Evolutionary conservation across 331 rosid genomes (phyloP).

Genomic region (Dryas integrifolia): DNA sequence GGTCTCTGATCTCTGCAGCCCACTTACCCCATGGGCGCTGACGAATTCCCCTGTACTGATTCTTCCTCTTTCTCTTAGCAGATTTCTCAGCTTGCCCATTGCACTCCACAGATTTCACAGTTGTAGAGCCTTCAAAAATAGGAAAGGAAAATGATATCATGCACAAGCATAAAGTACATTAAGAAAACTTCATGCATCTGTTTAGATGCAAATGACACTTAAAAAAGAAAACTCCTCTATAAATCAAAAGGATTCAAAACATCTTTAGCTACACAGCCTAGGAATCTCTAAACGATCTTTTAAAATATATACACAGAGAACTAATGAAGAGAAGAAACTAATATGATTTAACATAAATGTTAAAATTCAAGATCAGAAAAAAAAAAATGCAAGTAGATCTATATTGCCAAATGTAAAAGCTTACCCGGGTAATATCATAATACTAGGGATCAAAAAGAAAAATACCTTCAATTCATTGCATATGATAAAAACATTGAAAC

Average conservation of each 20-base stretch:
- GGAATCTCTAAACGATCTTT: not conserved
- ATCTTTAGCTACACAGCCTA: not conserved
- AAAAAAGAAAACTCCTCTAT: not conserved
- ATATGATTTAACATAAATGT: not conserved
- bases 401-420: not conserved
- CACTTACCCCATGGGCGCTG: slow-evolving; percentile 99
- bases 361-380: too few relatives aligned
- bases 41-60: slow-evolving; percentile 87
- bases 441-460: not conserved
- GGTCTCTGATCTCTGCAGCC: slow-evolving; percentile 99
- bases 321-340: not conserved
- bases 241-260: not conserved
- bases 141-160: slow-evolving; percentile 2
- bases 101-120: slow-evolving; percentile 50
- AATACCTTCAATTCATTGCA: not conserved
- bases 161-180: not conserved
- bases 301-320: not conserved
- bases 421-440: not conserved
- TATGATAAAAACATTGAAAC: not conserved
- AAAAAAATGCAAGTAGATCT: not conserved
- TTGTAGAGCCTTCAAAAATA: slow-evolving; percentile 36
- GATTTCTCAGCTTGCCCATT: slow-evolving; percentile 62
- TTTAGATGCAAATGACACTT: not conserved
- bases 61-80: slow-evolving; percentile 79
- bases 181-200: not conserved